Conservation (phyloP, 164 flowering plant genomes). For the Piper betle region DNA sequence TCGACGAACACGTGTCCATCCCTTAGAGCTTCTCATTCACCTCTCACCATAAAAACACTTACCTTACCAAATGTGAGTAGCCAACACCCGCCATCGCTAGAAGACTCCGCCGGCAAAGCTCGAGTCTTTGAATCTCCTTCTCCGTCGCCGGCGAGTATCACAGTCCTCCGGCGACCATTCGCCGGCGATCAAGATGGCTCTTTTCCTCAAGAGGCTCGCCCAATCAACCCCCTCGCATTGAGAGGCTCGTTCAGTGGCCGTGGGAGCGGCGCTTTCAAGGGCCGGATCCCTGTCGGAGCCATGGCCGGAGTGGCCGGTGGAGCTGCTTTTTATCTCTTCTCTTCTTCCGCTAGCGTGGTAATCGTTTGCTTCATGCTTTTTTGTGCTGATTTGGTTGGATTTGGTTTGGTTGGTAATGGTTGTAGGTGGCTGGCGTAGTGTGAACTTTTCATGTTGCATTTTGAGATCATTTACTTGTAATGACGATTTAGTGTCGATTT, state of each 20-base stretch:
- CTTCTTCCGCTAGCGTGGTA: constrained; percentile 46
- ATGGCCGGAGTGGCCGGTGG: constrained; percentile 72
- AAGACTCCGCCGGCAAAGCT: too few relatives aligned
- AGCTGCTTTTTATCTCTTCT: constrained; percentile 35
- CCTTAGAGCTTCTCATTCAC: neutral
- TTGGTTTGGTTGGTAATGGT: neutral
- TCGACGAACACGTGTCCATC: too few relatives aligned
- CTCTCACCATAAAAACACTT: neutral
- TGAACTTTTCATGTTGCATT: too few relatives aligned
- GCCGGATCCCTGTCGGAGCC: constrained; percentile 36
- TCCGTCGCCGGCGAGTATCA: constrained; percentile 1
- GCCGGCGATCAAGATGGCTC: constrained; percentile 25
- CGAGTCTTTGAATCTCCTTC: too few relatives aligned
- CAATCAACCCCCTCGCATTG: constrained; percentile 28
- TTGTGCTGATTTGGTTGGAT: constrained; percentile 1
- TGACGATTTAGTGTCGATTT: too few relatives aligned
- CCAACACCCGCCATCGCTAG: too few relatives aligned
- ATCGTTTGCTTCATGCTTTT: constrained; percentile 5
- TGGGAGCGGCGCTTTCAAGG: constrained; percentile 16
- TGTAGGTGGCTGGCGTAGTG: neutral
- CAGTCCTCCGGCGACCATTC: neutral
- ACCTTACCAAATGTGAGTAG: neutral
- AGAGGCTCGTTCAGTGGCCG: constrained; percentile 21
- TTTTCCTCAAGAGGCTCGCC: constrained; percentile 34
- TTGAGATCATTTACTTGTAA: too few relatives aligned